Conservation (phyloP, 306 rosid species). For the Trifolium repens region DNA sequence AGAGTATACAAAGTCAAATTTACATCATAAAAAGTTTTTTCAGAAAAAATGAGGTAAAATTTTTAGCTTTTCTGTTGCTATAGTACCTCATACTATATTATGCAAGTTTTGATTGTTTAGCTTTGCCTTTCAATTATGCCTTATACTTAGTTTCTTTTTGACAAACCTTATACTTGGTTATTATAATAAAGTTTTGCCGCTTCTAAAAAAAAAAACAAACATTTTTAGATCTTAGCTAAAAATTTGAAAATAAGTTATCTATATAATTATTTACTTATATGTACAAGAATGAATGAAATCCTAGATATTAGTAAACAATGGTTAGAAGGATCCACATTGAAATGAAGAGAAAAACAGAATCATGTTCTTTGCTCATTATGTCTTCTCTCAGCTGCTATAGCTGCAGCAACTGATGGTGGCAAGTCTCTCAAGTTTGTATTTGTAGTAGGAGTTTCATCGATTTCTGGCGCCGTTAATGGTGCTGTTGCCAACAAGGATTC, state of each 20-base stretch:
- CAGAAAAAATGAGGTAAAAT: too few relatives aligned
- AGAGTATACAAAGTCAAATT: too few relatives aligned
- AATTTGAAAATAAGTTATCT: background rate
- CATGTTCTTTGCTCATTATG: conserved; percentile 53
- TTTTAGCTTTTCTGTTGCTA: too few relatives aligned
- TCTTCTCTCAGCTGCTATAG: conserved; percentile 91
- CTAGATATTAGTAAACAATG: conserved; percentile 2
- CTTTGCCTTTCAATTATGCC: too few relatives aligned
- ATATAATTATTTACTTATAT: conserved; percentile 18
- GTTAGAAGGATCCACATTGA: conserved; percentile 32
- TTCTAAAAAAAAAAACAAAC: too few relatives aligned
- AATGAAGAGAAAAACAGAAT: conserved; percentile 40
- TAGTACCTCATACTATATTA: too few relatives aligned
- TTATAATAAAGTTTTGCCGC: too few relatives aligned
- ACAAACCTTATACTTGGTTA: too few relatives aligned
- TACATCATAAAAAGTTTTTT: too few relatives aligned
- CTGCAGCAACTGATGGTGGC: conserved; percentile 87
- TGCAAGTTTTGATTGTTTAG: too few relatives aligned
- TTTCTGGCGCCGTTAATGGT: conserved; percentile 50
- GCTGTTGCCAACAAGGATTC: conserved; percentile 71
- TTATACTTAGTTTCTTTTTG: too few relatives aligned
- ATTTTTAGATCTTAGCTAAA: background rate
- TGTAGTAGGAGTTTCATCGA: conserved; percentile 51
- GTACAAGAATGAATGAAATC: conserved; percentile 38
- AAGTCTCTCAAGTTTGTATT: conserved; percentile 59